Percentiles rank a stretch among this genome's conserved stretches.
Evolutionary conservation across 2,329 filamentous ascomycete species (phyloP).

Genomic region (Pseudocercospora macadamiae): DNA sequence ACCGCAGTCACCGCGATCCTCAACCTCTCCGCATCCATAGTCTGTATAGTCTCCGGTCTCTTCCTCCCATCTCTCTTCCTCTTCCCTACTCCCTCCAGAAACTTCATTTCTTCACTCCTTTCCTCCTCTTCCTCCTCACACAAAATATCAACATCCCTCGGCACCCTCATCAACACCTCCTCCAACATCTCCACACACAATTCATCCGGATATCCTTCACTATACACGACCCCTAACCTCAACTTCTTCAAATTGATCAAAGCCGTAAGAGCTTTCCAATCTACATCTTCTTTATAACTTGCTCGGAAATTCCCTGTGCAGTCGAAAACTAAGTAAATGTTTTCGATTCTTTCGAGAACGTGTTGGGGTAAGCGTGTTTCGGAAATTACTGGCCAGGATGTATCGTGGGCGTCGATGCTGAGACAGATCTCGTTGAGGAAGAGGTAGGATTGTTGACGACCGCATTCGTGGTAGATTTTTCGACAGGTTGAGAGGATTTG

Average conservation of each 20-base stretch:
- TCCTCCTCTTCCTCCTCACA: constrained; percentile 23
- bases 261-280: constrained; percentile 24
- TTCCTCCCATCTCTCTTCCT: not conserved
- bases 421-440: constrained; percentile 52
- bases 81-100: constrained; percentile 10
- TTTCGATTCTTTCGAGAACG: constrained; percentile 26
- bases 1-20: constrained; percentile 5
- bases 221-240: constrained; percentile 12
- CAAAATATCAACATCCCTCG: constrained; percentile 16
- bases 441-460: constrained; percentile 37
- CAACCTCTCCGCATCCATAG: not conserved
- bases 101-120: constrained; percentile 14
- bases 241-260: constrained; percentile 12
- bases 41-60: not conserved
- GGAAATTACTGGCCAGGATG: constrained; percentile 30
- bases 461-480: constrained; percentile 42
- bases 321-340: constrained; percentile 32
- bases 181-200: not conserved
- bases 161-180: constrained; percentile 26
- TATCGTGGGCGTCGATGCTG: constrained; percentile 34
- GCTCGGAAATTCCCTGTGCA: constrained; percentile 27
- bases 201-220: constrained; percentile 12
- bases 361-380: constrained; percentile 28
- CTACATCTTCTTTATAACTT: constrained; percentile 27
- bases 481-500: constrained; percentile 44